These are phyloP conservation scores for Solanum clarkiae DNA, from an alignment of 257 asterid genomes.

Conservation along the genomic window DNA sequence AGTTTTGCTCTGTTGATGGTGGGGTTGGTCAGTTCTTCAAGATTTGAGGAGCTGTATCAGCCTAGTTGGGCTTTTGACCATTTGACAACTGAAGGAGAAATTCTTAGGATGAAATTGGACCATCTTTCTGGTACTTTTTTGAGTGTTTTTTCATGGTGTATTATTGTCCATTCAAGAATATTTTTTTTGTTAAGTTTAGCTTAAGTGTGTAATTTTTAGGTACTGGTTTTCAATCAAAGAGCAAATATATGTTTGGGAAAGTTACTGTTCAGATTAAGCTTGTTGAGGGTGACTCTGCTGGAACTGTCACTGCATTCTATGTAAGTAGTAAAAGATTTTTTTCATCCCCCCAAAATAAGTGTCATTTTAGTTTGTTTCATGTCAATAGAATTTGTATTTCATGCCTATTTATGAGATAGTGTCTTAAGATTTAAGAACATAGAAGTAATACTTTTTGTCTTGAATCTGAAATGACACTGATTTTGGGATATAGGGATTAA, in stretches of 20 bases:
- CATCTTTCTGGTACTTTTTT: slow-evolving; percentile 41
- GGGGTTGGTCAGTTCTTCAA: slow-evolving; percentile 26
- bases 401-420: too few species aligned
- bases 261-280: slow-evolving; percentile 81
- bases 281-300: slow-evolving; percentile 90
- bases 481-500: neutral
- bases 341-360: too few species aligned
- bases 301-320: slow-evolving; percentile 90
- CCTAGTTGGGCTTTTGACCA: slow-evolving; percentile 73
- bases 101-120: slow-evolving; percentile 65
- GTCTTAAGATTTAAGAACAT: accelerated
- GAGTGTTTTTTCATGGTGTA: neutral
- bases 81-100: slow-evolving; percentile 51
- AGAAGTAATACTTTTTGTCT: neutral
- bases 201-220: slow-evolving; percentile 17
- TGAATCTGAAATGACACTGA: neutral
- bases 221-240: slow-evolving; percentile 85
- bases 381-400: neutral
- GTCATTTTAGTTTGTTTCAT: neutral
- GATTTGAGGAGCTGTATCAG: slow-evolving; percentile 50
- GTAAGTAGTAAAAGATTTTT: slow-evolving; percentile 11
- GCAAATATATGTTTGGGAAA: slow-evolving; percentile 80
- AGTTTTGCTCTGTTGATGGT: slow-evolving; percentile 1
- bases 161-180: neutral
- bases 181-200: neutral